Evolutionary conservation across 768 basidiomycete genomes (phyloP).

Genomic region (Sarcodon aspratus): DNA sequence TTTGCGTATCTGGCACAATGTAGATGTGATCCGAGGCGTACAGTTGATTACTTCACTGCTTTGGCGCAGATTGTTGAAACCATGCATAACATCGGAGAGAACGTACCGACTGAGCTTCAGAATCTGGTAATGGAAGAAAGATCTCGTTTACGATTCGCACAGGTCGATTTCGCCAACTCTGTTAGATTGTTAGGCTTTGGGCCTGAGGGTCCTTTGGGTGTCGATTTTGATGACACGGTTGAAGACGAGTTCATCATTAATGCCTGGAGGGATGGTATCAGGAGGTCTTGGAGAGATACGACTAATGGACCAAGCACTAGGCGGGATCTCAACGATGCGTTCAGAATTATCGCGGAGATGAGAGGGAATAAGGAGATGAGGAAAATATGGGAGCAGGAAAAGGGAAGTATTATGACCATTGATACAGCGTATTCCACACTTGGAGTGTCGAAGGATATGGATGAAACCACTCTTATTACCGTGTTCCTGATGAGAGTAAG

Average conservation of each 20-base stretch:
- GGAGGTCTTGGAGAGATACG: conserved; percentile 41
- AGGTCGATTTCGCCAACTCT: conserved; percentile 39
- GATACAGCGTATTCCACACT: conserved; percentile 62
- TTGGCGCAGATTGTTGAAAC: conserved; percentile 39
- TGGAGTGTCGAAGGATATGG: conserved; percentile 58
- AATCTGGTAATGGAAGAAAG: conserved; percentile 50
- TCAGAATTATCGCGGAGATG: conserved; percentile 57
- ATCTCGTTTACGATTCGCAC: conserved; percentile 51
- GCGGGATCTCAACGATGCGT: conserved; percentile 51
- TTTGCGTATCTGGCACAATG: conserved; percentile 77
- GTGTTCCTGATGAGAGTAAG: conserved; percentile 61
- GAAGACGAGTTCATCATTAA: conserved; percentile 58
- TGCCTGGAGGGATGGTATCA: conserved; percentile 53
- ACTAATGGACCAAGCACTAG: conserved; percentile 34
- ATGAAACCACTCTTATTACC: conserved; percentile 68
- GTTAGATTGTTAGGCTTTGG: conserved; percentile 56
- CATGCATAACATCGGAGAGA: conserved; percentile 37
- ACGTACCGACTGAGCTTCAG: conserved; percentile 36
- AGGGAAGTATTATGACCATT: conserved; percentile 51
- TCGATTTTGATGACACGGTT: conserved; percentile 64
- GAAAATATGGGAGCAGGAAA: conserved; percentile 40
- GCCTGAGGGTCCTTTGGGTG: conserved; percentile 36
- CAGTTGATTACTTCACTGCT: conserved; percentile 51
- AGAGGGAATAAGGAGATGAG: conserved; percentile 39
- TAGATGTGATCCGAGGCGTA: conserved; percentile 64